Conservation (phyloP, 805 yeast species). For the Kazachstania psychrophila region DNA sequence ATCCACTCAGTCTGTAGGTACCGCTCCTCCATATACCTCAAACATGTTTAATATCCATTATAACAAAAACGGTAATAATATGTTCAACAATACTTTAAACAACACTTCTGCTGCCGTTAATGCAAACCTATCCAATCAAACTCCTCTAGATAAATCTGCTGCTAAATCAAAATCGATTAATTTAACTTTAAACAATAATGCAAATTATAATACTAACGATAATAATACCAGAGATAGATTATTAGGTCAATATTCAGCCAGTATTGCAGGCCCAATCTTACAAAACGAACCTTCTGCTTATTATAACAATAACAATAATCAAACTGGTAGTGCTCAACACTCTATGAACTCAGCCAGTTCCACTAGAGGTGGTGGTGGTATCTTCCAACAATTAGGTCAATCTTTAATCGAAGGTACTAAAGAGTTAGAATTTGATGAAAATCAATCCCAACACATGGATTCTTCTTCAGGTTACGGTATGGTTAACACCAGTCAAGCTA, state of each 20-base stretch:
- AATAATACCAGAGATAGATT: constrained; percentile 8
- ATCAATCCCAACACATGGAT: neutral
- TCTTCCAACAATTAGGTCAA: constrained; percentile 30
- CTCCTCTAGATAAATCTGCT: too few species aligned
- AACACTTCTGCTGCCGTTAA: too few species aligned
- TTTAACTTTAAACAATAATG: constrained; percentile 10
- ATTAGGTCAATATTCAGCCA: constrained; percentile 22
- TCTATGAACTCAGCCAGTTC: neutral
- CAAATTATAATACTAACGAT: neutral
- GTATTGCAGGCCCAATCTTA: constrained; percentile 18
- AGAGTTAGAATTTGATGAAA: constrained; percentile 20
- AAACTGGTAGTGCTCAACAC: neutral
- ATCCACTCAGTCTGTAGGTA: constrained; percentile 27
- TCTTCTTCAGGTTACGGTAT: too few species aligned
- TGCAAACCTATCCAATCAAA: too few species aligned
- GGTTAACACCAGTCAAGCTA: constrained; percentile 2
- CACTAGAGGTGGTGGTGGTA: constrained; percentile 14
- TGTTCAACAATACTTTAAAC: constrained; percentile 2
- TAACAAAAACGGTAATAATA: constrained; percentile 1
- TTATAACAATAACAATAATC: neutral
- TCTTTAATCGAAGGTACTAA: constrained; percentile 29
- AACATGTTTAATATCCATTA: constrained; percentile 4
- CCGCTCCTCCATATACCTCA: constrained; percentile 21
- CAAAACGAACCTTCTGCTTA: constrained; percentile 4
- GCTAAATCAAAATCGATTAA: constrained; percentile 23